Base-by-base conservation (phyloP, 352 stramenopile genomes). In the Globisporangium carolinianum region DNA sequence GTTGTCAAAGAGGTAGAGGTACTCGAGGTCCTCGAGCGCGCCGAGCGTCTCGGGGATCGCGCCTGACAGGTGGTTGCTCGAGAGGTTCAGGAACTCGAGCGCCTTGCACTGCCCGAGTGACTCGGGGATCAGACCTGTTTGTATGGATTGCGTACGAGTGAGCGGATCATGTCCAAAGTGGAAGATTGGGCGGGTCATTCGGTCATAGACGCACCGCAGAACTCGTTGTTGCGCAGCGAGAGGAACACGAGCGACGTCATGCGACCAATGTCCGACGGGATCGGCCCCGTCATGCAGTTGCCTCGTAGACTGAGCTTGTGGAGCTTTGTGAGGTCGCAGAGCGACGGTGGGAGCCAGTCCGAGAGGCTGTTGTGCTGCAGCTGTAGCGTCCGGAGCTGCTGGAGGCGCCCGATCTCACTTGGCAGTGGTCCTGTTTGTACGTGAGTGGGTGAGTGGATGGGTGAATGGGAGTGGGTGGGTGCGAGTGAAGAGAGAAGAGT, bases 1-100 rank as follows among this genome's bases (percentile, higher is more conserved):
- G 41, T 95, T 95, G 71, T 93, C 85, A 61, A 95, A 95, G 36
- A 95, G 68, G 65, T 95, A 95, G 38, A 93, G 66, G 60, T 89
- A 90, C 63, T 89, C 76, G 18, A 95, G 75, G 51, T 87, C 71
- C 64, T 89, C 73, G 1, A 93, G 67, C 39, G 91, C 71, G n/a
- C 78, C 76, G 52, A 95, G 63, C 6, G 68, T 66, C 48, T 87
- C 73, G 0, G 85, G 85, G 51, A 95, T 93, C 36, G 39, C 53
- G 38, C 85, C 85, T 6, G 69, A 83, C 5, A 95, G 63, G 17
- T 88, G 68, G 61, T 95, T 95, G 68, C 76, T 92, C 17, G 81
- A 92, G 14, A 95, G 41, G 51, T 95, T 93, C 36, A 95, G 78
- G 62, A 93, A 95, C 62, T 92, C 83, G 39, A 95, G 73, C 24